These are phyloP conservation scores for Aspergillus nanangensis DNA, from an alignment of 495 filamentous ascomycete species.

Conservation along the genomic window DNA sequence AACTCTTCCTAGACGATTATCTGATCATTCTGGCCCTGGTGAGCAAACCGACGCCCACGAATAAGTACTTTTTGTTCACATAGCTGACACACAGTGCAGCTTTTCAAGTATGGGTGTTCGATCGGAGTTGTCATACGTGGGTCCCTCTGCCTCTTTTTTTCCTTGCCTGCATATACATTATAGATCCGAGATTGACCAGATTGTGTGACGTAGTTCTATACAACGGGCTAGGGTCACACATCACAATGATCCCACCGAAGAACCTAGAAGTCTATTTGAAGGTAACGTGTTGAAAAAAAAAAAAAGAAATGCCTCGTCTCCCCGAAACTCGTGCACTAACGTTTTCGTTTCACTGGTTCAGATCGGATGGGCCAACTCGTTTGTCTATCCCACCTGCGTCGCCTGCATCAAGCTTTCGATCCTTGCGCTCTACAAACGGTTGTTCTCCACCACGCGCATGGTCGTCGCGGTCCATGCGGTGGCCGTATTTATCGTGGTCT, in stretches of 20 bases:
- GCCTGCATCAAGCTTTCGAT: slow-evolving; percentile 41
- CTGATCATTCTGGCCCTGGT: slow-evolving; percentile 34
- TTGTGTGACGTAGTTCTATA: slow-evolving; percentile 22
- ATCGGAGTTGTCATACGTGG: slow-evolving; percentile 23
- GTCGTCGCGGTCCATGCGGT: slow-evolving; percentile 21
- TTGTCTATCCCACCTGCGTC: slow-evolving; percentile 26
- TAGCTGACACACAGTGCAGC: slow-evolving; percentile 3
- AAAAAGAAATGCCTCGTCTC: no score
- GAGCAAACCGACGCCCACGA: not conserved
- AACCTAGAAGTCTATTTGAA: slow-evolving; percentile 25
- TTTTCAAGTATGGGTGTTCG: slow-evolving; percentile 34
- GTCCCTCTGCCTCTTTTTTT: no score
- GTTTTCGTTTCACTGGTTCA: slow-evolving; percentile 1
- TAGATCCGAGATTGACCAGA: no score
- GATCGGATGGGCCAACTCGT: slow-evolving; percentile 21
- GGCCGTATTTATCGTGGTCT: slow-evolving; percentile 23
- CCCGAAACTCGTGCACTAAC: not conserved
- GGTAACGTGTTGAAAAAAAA: no score
- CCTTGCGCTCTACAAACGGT: slow-evolving; percentile 33
- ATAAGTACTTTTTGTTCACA: not conserved
- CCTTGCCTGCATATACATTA: no score
- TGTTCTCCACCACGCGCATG: slow-evolving; percentile 29
- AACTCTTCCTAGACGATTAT: slow-evolving; percentile 31
- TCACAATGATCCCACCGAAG: slow-evolving; percentile 24
- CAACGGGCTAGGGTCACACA: slow-evolving; percentile 32